Percentiles rank a stretch among this genome's conserved stretches.
phyloP scores from a whole-genome alignment of 176 grass and related monocot genomes.

The Carex myosuroides region DNA sequence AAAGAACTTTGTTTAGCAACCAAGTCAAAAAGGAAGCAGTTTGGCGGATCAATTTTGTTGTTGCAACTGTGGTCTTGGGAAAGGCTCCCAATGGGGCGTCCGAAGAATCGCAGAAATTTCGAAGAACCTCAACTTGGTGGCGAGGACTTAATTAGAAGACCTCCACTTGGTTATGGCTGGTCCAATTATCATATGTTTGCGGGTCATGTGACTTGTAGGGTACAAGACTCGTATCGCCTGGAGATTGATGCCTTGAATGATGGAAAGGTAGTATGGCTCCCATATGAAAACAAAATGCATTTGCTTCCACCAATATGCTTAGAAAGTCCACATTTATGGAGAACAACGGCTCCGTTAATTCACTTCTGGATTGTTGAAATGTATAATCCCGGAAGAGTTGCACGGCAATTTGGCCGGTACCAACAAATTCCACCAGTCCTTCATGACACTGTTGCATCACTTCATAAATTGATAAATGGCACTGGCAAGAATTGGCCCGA shows the following conservation, averaged over 20 bases:
- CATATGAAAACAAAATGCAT: neutral
- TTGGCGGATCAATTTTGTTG: conserved; percentile 45
- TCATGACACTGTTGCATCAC: neutral
- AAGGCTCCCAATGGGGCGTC: conserved; percentile 42
- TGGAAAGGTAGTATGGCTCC: neutral
- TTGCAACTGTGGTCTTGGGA: conserved; percentile 73
- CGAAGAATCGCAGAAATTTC: conserved; percentile 24
- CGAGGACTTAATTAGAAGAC: conserved; percentile 15
- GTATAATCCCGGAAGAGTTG: neutral
- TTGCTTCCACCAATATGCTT: neutral
- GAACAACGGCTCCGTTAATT: neutral
- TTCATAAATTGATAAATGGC: neutral
- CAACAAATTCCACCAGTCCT: neutral
- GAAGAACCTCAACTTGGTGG: conserved; percentile 5
- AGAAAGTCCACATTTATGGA: neutral
- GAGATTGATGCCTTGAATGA: neutral
- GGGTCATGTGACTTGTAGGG: neutral
- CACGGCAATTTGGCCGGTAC: neutral
- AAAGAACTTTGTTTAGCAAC: conserved; percentile 53
- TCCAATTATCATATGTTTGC: neutral
- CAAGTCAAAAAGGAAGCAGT: conserved; percentile 45
- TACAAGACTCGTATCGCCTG: neutral
- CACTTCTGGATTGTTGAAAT: conserved; percentile 7
- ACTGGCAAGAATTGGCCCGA: neutral
- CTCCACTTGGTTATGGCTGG: conserved; percentile 39